Percentiles rank a stretch among this genome's conserved stretches.
phyloP scores from a whole-genome alignment of 2,329 filamentous ascomycete species.

The Reticulascus tulasneorum region DNA sequence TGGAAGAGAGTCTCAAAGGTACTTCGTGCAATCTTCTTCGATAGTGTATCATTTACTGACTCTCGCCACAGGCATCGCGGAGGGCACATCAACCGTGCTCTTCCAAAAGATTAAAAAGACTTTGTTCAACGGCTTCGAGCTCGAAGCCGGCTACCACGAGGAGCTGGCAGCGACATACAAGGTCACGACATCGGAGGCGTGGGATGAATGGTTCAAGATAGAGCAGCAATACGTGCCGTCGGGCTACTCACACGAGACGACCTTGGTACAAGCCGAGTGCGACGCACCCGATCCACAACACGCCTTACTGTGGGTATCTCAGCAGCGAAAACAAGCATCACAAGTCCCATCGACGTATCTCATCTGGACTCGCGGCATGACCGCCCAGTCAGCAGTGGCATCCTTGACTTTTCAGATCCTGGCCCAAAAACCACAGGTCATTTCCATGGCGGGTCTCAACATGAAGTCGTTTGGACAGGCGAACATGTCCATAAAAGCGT shows the following conservation, averaged over 20 bases:
- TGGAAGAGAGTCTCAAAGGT: conserved; percentile 7
- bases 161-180: conserved; percentile 20
- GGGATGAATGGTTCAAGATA: conserved; percentile 20
- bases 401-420: conserved; percentile 21
- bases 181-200: conserved; percentile 20
- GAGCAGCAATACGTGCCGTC: conserved; percentile 22
- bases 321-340: conserved; percentile 16
- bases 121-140: conserved; percentile 18
- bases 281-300: conserved; percentile 24
- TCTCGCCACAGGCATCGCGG: conserved; percentile 2
- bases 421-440: conserved; percentile 19
- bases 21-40: not conserved
- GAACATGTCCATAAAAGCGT: conserved; percentile 11
- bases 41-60: not conserved
- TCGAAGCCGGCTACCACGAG: conserved; percentile 21
- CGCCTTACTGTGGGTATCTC: conserved; percentile 21
- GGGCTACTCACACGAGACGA: conserved; percentile 13
- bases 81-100: conserved; percentile 6
- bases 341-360: conserved; percentile 18
- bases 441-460: conserved; percentile 14
- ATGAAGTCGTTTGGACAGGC: conserved; percentile 17
- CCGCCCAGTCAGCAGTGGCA: conserved; percentile 20
- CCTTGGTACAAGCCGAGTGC: conserved; percentile 20
- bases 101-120: conserved; percentile 17
- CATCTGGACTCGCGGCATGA: conserved; percentile 24